Percentiles rank a stretch among this genome's conserved stretches.
phyloP scores from a whole-genome alignment of 768 basidiomycete genomes.

The Tulasnella sp. region DNA sequence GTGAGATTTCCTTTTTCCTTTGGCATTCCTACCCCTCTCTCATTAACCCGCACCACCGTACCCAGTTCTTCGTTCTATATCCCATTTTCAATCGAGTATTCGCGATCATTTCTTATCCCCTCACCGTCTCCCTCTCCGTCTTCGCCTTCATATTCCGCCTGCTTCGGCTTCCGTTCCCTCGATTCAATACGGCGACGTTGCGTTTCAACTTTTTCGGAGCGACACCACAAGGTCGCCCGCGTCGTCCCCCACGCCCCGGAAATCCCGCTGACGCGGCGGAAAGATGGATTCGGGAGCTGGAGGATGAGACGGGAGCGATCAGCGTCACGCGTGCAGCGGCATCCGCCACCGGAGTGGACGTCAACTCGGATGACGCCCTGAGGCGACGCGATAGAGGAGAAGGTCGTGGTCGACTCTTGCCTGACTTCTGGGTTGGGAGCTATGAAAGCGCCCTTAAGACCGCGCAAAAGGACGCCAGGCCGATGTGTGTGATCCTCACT shows the following conservation, averaged over 20 bases:
- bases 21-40: conserved; percentile 18
- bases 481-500: conserved; percentile 81
- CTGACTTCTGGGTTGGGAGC: conserved; percentile 77
- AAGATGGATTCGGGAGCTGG: conserved; percentile 76
- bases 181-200: conserved; percentile 42
- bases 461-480: conserved; percentile 70
- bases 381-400: conserved; percentile 33
- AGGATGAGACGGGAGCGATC: conserved; percentile 82
- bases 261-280: conserved; percentile 63
- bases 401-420: conserved; percentile 51
- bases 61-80: conserved; percentile 38
- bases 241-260: conserved; percentile 36
- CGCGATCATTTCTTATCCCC: conserved; percentile 46
- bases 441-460: conserved; percentile 78
- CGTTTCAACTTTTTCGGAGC: conserved; percentile 53
- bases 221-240: conserved; percentile 47
- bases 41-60: conserved; percentile 12
- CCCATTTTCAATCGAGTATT: conserved; percentile 45
- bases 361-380: conserved; percentile 51
- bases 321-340: conserved; percentile 54
- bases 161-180: conserved; percentile 69
- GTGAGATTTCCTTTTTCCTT: conserved; percentile 36
- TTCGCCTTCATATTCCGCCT: conserved; percentile 66
- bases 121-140: conserved; percentile 64
- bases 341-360: conserved; percentile 38